A percentile compares a stretch with the other conserved stretches of the same genome.
These are phyloP conservation scores for Hirsutella minnesotensis DNA, from an alignment of 2,329 filamentous ascomycete genomes.

Conservation along the genomic window DNA sequence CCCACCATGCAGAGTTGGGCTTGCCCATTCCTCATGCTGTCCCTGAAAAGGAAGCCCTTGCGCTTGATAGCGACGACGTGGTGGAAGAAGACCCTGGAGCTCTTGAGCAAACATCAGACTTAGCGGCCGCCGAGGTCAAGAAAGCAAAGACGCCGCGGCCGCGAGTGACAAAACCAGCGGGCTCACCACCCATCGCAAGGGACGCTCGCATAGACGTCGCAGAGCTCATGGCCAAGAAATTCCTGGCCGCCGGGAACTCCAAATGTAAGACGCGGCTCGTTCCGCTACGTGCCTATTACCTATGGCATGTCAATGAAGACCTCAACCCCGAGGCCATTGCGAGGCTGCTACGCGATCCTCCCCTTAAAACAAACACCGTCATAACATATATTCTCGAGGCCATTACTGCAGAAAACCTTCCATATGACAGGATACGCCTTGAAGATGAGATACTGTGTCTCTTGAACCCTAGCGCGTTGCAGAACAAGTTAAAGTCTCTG, in stretches of 20 bases:
- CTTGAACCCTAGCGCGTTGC: conserved; percentile 13
- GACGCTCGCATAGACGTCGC: conserved; percentile 33
- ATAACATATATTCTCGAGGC: conserved; percentile 46
- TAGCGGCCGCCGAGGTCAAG: not conserved
- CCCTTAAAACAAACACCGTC: conserved; percentile 44
- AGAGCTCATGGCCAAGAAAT: conserved; percentile 24
- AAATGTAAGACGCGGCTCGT: conserved; percentile 14
- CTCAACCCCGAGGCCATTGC: conserved; percentile 39
- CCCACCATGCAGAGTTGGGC: conserved; percentile 55
- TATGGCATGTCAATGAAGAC: conserved; percentile 47
- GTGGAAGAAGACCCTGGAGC: not conserved
- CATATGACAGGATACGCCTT: conserved; percentile 34
- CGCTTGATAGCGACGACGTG: not conserved
- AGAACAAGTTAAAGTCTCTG: conserved; percentile 15
- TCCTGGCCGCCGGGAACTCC: conserved; percentile 18
- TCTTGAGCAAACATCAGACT: not conserved
- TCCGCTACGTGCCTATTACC: conserved; percentile 45
- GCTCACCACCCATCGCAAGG: not conserved
- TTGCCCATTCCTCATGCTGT: conserved; percentile 40
- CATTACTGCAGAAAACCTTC: conserved; percentile 37
- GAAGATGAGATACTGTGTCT: conserved; percentile 28
- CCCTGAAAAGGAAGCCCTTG: not conserved
- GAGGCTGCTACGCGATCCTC: conserved; percentile 44
- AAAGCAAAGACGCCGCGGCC: not conserved
- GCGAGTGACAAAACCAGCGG: not conserved